phyloP scores from a whole-genome alignment of 2,329 filamentous ascomycete species.

The Lizonia empirigonia region DNA sequence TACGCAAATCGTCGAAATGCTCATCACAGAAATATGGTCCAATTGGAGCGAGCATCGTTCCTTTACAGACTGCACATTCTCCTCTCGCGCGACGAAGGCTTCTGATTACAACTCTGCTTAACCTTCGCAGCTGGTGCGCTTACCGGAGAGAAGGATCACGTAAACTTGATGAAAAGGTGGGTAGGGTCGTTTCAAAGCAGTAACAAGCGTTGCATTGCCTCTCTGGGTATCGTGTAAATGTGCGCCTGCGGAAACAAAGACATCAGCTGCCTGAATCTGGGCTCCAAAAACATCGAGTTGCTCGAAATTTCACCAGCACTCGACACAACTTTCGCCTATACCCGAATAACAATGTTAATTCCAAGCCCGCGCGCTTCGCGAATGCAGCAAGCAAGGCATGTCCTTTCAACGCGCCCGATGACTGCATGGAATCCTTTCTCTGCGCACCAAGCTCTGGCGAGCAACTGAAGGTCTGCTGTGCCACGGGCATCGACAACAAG shows the following conservation, averaged over 20 bases:
- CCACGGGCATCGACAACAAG: constrained; percentile 59
- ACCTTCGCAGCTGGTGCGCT: too few species aligned
- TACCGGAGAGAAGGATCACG: not conserved
- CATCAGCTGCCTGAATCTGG: not conserved
- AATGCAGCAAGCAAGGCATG: constrained; percentile 75
- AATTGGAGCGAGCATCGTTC: too few species aligned
- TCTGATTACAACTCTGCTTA: too few species aligned
- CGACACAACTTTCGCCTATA: constrained; percentile 24
- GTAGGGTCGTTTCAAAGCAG: not conserved
- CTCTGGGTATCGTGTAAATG: constrained; percentile 8
- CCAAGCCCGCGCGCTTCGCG: constrained; percentile 74
- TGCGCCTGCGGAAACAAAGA: not conserved
- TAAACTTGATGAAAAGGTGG: not conserved
- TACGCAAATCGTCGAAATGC: too few species aligned
- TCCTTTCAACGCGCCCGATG: constrained; percentile 68
- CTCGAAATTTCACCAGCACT: not conserved
- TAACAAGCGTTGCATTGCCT: not conserved
- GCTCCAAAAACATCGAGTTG: not conserved
- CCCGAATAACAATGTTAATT: constrained; percentile 66
- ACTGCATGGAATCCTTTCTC: constrained; percentile 76
- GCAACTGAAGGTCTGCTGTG: constrained; percentile 69
- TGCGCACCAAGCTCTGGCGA: constrained; percentile 74
- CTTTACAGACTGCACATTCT: too few species aligned
- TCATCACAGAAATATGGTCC: too few species aligned
- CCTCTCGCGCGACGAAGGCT: too few species aligned